Percentiles rank a stretch among this genome's conserved stretches.
Evolutionary conservation across 202 grass and related monocot genomes (phyloP).

Genomic region (Schoenoplectus tabernaemontani): DNA sequence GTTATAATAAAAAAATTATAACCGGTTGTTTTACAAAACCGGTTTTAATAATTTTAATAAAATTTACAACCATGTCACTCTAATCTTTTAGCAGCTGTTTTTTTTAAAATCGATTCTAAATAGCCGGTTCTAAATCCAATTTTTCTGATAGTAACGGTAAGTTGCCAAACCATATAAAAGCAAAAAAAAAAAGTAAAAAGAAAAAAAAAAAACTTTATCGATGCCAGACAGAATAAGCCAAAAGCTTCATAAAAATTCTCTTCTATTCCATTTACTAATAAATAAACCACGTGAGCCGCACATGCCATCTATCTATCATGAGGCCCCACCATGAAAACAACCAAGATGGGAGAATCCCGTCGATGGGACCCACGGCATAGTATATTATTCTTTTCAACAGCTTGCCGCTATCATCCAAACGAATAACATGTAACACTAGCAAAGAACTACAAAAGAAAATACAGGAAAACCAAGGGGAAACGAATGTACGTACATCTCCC

Average conservation of each 20-base stretch:
- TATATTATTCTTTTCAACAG: conserved; percentile 48
- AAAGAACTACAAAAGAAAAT: not conserved
- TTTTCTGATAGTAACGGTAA: no score
- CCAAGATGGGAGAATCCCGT: conserved; percentile 46
- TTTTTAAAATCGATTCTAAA: no score
- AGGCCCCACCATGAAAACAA: conserved; percentile 34
- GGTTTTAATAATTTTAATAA: no score
- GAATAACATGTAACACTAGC: conserved; percentile 17
- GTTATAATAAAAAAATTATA: no score
- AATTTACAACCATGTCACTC: no score
- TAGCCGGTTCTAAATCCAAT: no score
- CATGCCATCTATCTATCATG: not conserved
- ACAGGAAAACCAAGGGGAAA: conserved; percentile 1
- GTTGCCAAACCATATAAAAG: no score
- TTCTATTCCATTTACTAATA: not conserved
- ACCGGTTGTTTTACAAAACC: no score
- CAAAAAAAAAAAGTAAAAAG: not conserved
- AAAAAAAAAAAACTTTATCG: not conserved
- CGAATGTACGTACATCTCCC: conserved; percentile 12
- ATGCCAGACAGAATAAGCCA: not conserved
- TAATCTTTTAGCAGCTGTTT: no score
- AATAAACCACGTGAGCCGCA: conserved; percentile 2
- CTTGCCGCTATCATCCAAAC: conserved; percentile 41
- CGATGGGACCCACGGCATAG: conserved; percentile 24
- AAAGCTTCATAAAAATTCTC: not conserved